Evolutionary conservation across 176 grass and related monocot genomes (phyloP).

Genomic region (Triticum dicoccoides): DNA sequence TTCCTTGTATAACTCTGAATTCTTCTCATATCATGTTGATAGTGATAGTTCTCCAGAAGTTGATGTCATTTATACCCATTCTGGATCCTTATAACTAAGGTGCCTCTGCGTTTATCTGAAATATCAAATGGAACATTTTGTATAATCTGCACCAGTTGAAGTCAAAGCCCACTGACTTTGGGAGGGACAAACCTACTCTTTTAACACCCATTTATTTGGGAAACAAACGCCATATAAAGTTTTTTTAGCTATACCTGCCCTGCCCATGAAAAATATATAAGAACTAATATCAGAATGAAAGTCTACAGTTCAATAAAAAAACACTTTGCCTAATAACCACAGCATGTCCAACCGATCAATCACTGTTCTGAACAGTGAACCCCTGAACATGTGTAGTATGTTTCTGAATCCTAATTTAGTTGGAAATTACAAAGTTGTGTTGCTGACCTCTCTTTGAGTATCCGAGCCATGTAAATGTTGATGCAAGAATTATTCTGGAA

Average conservation of each 20-base stretch:
- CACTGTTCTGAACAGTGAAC: background rate
- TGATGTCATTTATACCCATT: background rate
- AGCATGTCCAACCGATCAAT: background rate
- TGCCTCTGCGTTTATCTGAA: background rate
- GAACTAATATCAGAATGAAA: background rate
- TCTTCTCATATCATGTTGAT: background rate
- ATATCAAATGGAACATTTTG: background rate
- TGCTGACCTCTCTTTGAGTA: background rate
- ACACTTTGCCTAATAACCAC: background rate
- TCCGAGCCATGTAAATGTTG: background rate
- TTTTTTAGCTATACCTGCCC: background rate
- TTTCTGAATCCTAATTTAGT: background rate
- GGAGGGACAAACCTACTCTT: background rate
- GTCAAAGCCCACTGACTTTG: background rate
- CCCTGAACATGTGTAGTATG: background rate
- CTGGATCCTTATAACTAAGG: background rate
- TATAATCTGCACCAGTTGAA: background rate
- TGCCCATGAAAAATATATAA: background rate
- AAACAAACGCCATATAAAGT: background rate
- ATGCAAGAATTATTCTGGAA: slow-evolving; percentile 2
- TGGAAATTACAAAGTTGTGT: background rate
- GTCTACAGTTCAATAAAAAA: background rate
- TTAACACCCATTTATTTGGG: background rate
- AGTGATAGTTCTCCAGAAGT: background rate
- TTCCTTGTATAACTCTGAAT: background rate